phyloP scores from a whole-genome alignment of 768 basidiomycete genomes.

The Glaciozyma antarctica region DNA sequence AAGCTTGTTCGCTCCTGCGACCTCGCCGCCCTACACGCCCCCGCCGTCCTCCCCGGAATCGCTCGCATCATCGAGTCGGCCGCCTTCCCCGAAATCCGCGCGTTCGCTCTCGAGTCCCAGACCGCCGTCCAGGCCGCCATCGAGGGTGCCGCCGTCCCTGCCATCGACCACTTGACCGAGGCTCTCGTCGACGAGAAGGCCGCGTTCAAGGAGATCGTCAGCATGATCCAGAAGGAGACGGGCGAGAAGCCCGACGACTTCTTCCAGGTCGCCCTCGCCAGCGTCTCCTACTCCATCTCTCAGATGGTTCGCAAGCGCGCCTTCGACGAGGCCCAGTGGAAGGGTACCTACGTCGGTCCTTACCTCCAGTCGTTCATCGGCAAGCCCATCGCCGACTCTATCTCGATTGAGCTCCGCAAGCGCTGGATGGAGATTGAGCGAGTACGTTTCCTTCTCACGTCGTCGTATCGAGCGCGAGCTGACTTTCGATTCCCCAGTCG shows the following conservation, averaged over 20 bases:
- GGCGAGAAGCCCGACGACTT: constrained; percentile 44
- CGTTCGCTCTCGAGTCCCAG: constrained; percentile 77
- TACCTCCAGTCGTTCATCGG: constrained; percentile 64
- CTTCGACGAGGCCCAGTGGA: constrained; percentile 40
- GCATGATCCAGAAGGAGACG: constrained; percentile 22
- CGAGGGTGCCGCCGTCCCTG: constrained; percentile 43
- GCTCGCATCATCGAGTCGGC: constrained; percentile 80
- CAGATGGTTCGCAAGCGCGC: constrained; percentile 55
- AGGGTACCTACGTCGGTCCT: constrained; percentile 54
- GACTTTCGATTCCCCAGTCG: neutral
- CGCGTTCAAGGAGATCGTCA: constrained; percentile 21
- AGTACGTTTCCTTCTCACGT: constrained; percentile 19
- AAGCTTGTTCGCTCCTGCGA: constrained; percentile 88
- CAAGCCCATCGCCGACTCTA: constrained; percentile 36
- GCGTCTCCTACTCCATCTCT: constrained; percentile 62
- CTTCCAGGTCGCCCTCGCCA: constrained; percentile 53
- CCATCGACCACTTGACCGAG: constrained; percentile 48
- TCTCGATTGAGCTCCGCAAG: constrained; percentile 56
- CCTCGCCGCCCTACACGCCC: constrained; percentile 80
- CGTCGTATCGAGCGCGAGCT: neutral
- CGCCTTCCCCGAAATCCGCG: constrained; percentile 94
- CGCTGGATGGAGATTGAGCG: constrained; percentile 72
- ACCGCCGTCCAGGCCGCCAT: constrained; percentile 50
- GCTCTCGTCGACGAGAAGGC: constrained; percentile 30
- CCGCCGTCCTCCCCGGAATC: constrained; percentile 77